Conservation (phyloP, 495 filamentous ascomycete species). For the Podospora comata region DNA sequence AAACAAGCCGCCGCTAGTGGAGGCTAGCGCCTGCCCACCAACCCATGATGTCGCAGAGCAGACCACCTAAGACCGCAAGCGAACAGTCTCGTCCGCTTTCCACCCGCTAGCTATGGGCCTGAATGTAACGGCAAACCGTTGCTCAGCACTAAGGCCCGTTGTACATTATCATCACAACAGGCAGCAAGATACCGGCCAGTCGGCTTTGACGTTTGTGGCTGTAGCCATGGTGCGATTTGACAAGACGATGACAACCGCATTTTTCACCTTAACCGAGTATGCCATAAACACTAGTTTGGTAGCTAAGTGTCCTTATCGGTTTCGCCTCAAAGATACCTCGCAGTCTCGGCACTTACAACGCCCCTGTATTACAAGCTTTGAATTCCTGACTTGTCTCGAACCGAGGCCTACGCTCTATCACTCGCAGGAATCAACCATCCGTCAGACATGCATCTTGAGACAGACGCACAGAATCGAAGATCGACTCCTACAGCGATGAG, state of each 20-base stretch:
- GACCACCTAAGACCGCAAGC: neutral
- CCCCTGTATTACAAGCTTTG: neutral
- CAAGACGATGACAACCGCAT: neutral
- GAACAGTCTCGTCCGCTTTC: neutral
- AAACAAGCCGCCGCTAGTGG: too few relatives aligned
- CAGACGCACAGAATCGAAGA: too few relatives aligned
- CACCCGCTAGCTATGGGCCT: neutral
- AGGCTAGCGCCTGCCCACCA: neutral
- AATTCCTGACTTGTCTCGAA: neutral
- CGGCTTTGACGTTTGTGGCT: neutral
- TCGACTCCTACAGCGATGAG: too few relatives aligned
- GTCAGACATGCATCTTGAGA: too few relatives aligned
- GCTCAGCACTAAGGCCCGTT: neutral
- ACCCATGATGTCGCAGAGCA: neutral
- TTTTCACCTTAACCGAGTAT: neutral
- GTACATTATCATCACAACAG: neutral
- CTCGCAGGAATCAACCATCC: too few relatives aligned
- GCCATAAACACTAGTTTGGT: neutral
- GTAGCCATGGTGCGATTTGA: neutral
- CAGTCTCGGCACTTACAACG: neutral
- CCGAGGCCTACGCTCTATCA: neutral
- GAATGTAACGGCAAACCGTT: neutral
- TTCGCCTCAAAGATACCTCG: neutral
- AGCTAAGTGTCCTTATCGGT: neutral
- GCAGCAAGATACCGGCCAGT: neutral